phyloP scores from a whole-genome alignment of 371 early-diverging fungal species.

The Mucor mucedo region DNA sequence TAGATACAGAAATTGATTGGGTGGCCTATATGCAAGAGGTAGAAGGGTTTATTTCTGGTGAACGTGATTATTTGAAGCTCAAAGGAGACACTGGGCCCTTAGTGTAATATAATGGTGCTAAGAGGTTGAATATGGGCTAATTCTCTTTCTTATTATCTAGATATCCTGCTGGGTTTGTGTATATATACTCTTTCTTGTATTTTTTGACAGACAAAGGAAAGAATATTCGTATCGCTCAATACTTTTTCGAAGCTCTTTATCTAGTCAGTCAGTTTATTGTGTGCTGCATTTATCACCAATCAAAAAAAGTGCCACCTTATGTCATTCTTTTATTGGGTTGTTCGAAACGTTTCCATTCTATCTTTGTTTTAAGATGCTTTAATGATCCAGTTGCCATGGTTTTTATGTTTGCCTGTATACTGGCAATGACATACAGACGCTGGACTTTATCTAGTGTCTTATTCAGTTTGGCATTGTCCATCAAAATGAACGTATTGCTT shows the following conservation, averaged over 20 bases:
- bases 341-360: slow-evolving; percentile 88
- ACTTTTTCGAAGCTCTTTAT: slow-evolving; percentile 80
- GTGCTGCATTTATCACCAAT: slow-evolving; percentile 65
- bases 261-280: slow-evolving; percentile 68
- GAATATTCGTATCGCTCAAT: slow-evolving; percentile 77
- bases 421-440: slow-evolving; percentile 60
- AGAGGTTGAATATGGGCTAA: neutral
- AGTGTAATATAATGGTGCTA: slow-evolving; percentile 61
- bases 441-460: slow-evolving; percentile 61
- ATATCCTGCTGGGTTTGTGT: slow-evolving; percentile 95
- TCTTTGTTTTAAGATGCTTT: slow-evolving; percentile 88
- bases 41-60: slow-evolving; percentile 74
- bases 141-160: slow-evolving; percentile 34
- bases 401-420: slow-evolving; percentile 67
- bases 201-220: slow-evolving; percentile 72
- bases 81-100: slow-evolving; percentile 93
- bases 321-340: slow-evolving; percentile 64
- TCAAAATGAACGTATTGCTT: slow-evolving; percentile 94
- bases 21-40: slow-evolving; percentile 94
- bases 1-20: slow-evolving; percentile 97
- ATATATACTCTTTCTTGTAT: slow-evolving; percentile 77
- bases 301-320: slow-evolving; percentile 63
- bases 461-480: slow-evolving; percentile 80
- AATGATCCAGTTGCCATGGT: slow-evolving; percentile 93
- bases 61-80: slow-evolving; percentile 80